phyloP scores from a whole-genome alignment of 2,329 filamentous ascomycete species.

The Colletotrichum echinochloae region DNA sequence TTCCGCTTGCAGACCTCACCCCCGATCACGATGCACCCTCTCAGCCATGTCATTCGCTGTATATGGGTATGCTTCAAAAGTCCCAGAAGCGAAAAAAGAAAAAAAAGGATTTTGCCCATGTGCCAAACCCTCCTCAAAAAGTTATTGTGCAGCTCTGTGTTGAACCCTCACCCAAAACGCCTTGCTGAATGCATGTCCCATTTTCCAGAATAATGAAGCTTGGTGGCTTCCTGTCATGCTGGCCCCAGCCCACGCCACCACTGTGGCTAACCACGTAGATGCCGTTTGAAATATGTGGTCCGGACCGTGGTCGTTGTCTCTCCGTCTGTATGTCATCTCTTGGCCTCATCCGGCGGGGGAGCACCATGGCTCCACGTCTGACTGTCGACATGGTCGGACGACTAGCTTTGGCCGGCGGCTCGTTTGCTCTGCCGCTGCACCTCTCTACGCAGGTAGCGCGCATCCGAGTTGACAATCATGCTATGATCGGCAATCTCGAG shows the following conservation, averaged over 20 bases:
- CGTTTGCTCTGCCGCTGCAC: slow-evolving; percentile 61
- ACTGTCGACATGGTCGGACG: not conserved
- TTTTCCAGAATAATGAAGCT: slow-evolving; percentile 6
- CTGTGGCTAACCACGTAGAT: not conserved
- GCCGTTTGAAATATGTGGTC: not conserved
- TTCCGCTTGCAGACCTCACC: not conserved
- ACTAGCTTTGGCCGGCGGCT: slow-evolving; percentile 42
- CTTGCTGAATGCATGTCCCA: slow-evolving; percentile 28
- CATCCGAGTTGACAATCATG: slow-evolving; percentile 72
- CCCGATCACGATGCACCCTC: not conserved
- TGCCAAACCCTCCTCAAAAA: not conserved
- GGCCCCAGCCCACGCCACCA: not conserved
- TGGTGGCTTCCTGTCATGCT: not conserved
- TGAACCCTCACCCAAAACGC: slow-evolving; percentile 18
- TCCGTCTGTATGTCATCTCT: not conserved
- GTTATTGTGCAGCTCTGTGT: not conserved
- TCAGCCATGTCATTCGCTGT: not conserved
- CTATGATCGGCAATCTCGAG: slow-evolving; percentile 71
- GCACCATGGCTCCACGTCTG: not conserved
- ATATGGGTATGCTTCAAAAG: slow-evolving; percentile 1
- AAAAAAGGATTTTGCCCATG: not conserved
- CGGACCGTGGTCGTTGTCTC: not conserved
- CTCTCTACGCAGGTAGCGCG: slow-evolving; percentile 65
- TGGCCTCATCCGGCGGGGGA: not conserved
- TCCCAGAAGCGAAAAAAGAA: not conserved